phyloP scores from a whole-genome alignment of 2,329 filamentous ascomycete genomes.

The Hypomyces rosellus region DNA sequence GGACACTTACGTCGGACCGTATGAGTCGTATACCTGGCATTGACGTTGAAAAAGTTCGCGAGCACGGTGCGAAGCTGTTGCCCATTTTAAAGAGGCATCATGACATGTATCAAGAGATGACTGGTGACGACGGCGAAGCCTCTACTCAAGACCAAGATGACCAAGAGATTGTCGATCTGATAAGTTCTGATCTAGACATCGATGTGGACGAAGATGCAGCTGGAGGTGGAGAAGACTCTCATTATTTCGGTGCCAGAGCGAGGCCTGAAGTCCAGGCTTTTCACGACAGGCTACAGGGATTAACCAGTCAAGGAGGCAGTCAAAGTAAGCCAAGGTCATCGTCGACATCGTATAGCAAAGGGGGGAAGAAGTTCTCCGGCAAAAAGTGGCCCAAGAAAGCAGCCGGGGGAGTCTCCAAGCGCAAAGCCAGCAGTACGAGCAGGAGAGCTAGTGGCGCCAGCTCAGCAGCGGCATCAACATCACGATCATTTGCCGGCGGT shows the following conservation, averaged over 20 bases:
- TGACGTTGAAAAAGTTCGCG: constrained; percentile 53
- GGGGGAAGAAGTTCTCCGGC: constrained; percentile 22
- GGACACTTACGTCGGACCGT: constrained; percentile 54
- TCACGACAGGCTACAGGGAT: constrained; percentile 25
- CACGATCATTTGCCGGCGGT: constrained; percentile 15
- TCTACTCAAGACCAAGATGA: constrained; percentile 21
- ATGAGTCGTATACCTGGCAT: constrained; percentile 62
- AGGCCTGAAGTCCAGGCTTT: constrained; percentile 29
- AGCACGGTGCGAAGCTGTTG: constrained; percentile 56
- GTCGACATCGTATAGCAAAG: constrained; percentile 19
- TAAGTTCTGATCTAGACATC: constrained; percentile 39
- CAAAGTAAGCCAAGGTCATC: constrained; percentile 20
- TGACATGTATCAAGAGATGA: constrained; percentile 36
- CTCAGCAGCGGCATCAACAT: constrained; percentile 9
- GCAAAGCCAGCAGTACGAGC: constrained; percentile 22
- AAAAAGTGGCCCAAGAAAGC: constrained; percentile 25
- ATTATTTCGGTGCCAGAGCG: constrained; percentile 36
- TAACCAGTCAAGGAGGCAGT: constrained; percentile 20
- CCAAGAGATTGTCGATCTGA: constrained; percentile 48
- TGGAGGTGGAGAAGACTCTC: constrained; percentile 37
- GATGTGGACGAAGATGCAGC: constrained; percentile 33
- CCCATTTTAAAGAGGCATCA: constrained; percentile 48
- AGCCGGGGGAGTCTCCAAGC: constrained; percentile 24
- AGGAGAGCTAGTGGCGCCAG: constrained; percentile 27
- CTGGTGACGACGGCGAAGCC: constrained; percentile 12